Evolutionary conservation across 805 yeast species (phyloP), one percentile per base, ranked within the genome.

Genomic region (Ogataea saltuana): DNA sequence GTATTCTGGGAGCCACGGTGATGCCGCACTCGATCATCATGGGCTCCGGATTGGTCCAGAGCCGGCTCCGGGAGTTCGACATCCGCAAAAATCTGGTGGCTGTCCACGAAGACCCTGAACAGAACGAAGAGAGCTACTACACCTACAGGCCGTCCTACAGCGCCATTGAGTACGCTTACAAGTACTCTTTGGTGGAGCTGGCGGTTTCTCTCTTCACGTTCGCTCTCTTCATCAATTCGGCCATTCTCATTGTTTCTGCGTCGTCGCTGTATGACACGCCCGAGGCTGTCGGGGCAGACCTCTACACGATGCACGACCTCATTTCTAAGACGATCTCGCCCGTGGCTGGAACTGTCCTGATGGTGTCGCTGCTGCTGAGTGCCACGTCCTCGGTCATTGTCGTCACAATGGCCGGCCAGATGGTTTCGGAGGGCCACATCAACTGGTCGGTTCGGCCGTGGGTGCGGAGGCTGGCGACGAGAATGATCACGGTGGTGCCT

Each of bases 321-420:
- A 69, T 88, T 21, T 67, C 78, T 1, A 40, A 57, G 20, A 74
- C 71, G 25, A 67, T 88, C 26, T 80, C 91, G 1, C 82, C 85
- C 9, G 81, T 75, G 2, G 90, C 85, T 0, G 96, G 95, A 33
- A 84, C 88, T 0, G 60, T 87, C 1, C 88, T 88, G 65, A 86
- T 86, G 85, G 64, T 86, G 35, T 95, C 96, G 1, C 68, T 88
- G 33, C 67, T 88, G 29, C 73, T 83, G 48, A 80, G 88, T 47
- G 96, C 95, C 6, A 86, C 83, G 54, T 80, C 88, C 39, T 93
- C 96, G 0, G 93, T 95, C 30, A 80, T 88, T 37, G 90, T 88
- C 2, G 88, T 95, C 58, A 88, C 96, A 0, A 83, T 88, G 59
- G 88, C 93, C 0, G 95, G 96, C 9, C 95, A 88, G 61, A 84